Base-by-base conservation (phyloP, 805 yeast species). In the Diddensiella transvaalensis region DNA sequence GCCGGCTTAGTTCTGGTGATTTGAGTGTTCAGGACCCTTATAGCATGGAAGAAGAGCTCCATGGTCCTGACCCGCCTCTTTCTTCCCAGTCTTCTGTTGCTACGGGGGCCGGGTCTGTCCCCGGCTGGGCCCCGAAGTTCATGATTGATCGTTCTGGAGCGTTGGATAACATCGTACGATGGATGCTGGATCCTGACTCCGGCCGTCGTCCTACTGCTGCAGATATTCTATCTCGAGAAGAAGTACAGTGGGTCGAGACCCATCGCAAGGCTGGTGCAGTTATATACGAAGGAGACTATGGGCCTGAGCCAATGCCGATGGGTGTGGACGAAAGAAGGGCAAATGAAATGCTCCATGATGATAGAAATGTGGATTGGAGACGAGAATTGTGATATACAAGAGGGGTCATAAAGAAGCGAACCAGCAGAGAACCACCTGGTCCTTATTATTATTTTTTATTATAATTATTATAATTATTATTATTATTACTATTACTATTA, bases 201-300 rank as follows among this genome's bases (percentile, higher is more conserved):
- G 73, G 69, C 38, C 77, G 77, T 45, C 73, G 99, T 53, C 96
- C 96, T n/a, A 79, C 83, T 3, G 91, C 95, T 0, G 75, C 70
- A 22, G 78, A 80, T 51, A 73, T 93, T n/a, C 68, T 93, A 48
- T 76, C 73, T 47, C 74, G 82, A 54, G 78, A 76, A 41, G 97
- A 93, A 64, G 81, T 93, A 53, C 74, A 77, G 40, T 77, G 82
- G 50, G 90, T 93, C 35, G 96, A 90, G 55, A 68, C 75, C 47
- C 76, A 91, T 51, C 75, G 96, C 45, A 85, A 85, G 62, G 87
- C 96, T 3, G 96, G 98, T 3, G 96, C 97, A 2, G 85, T 90
- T 1, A 85, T 93, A 53, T 93, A 83, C 60, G 99, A 91, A 69
- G 98, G 97, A 17, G 97, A 93, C 56, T 89, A 77, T 64, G 99